Base-by-base conservation (phyloP, 1,284 basidiomycete species). In the Moniliella sp. region DNA sequence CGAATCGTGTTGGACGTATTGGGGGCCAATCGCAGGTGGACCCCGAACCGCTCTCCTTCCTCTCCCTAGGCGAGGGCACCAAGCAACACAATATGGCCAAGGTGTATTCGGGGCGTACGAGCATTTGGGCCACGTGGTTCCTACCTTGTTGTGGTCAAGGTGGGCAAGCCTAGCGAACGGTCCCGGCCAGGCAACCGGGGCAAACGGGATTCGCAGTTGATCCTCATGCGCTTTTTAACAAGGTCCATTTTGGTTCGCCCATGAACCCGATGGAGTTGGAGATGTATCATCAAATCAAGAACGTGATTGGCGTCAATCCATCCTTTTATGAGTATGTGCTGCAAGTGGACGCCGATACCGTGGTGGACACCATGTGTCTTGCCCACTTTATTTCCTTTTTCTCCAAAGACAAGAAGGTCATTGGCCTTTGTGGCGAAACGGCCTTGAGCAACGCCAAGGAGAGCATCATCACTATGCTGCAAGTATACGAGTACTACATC, bases 21-120 rank as follows among this genome's bases (percentile, higher is more conserved):
- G 11, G 91, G 91, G 34, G 82, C 78, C 1, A 83, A 91, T 57
- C 84, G 0, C 81, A 82, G 46, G 65, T 80, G 28, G 84, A 97
- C 48, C 84, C 88, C 0, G 88, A 94, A 61, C 81, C 86, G 4
- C 69, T 97, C 39, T 78, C 79, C 49, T 94, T 94, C 71, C 66
- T 82, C 29, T 83, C 78, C 10, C 70, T 99, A 29, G 88, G 86
- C 11, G 82, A 94, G 58, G 88, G 88, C 27, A 74, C 78, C 29
- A 83, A 81, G 62, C 86, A 94, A 64, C 78, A 93, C 60, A 97
- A 94, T 57, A 91, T 91, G 76, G 88, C 77, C 64, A 97, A 97
- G 66, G 74, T 97, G 4, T 97, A 91, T 63, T 88, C 83, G 23
- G 88, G 91, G 11, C 62, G 94, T 43, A 94, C 94, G 58, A 84